Conservation (phyloP, 495 filamentous ascomycete genomes). For the Wilcoxina mikolae region DNA sequence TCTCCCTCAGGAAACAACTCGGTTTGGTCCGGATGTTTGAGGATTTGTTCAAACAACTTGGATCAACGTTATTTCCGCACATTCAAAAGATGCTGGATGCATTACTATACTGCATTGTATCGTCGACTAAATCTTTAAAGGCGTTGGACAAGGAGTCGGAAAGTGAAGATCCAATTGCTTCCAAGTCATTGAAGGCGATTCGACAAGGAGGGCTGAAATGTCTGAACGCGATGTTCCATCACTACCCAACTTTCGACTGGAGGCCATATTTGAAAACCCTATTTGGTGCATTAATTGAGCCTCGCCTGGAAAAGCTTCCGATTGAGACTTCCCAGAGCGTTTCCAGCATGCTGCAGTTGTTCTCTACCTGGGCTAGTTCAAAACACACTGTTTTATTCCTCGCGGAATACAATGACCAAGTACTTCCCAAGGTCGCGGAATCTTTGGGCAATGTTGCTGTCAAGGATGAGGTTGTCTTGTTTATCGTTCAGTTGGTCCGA, state of each 20-base stretch:
- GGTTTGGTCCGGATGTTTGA: conserved; percentile 83
- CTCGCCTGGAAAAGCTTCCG: conserved; percentile 63
- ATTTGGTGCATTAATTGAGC: conserved; percentile 57
- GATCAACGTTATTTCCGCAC: conserved; percentile 48
- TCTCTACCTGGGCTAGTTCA: conserved; percentile 62
- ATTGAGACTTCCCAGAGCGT: conserved; percentile 77
- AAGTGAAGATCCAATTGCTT: conserved; percentile 33
- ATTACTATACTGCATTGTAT: conserved; percentile 61
- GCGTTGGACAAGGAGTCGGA: conserved; percentile 27
- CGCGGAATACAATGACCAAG: conserved; percentile 42
- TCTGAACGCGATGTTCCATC: conserved; percentile 58
- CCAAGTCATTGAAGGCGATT: conserved; percentile 47
- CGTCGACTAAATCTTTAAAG: conserved; percentile 46
- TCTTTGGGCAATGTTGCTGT: conserved; percentile 57
- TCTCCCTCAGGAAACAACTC: conserved; percentile 52
- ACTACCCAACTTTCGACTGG: conserved; percentile 53
- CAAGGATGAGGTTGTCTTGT: conserved; percentile 78
- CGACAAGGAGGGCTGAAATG: conserved; percentile 64
- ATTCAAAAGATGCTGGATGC: conserved; percentile 51
- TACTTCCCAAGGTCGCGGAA: conserved; percentile 55
- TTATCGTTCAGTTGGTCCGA: conserved; percentile 58
- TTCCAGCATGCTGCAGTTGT: conserved; percentile 65
- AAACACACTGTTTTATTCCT: conserved; percentile 54
- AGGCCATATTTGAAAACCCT: conserved; percentile 51
- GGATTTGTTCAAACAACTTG: conserved; percentile 70